Base-by-base conservation (phyloP, 2,329 filamentous ascomycete genomes). In the Diaporthe humulicola region DNA sequence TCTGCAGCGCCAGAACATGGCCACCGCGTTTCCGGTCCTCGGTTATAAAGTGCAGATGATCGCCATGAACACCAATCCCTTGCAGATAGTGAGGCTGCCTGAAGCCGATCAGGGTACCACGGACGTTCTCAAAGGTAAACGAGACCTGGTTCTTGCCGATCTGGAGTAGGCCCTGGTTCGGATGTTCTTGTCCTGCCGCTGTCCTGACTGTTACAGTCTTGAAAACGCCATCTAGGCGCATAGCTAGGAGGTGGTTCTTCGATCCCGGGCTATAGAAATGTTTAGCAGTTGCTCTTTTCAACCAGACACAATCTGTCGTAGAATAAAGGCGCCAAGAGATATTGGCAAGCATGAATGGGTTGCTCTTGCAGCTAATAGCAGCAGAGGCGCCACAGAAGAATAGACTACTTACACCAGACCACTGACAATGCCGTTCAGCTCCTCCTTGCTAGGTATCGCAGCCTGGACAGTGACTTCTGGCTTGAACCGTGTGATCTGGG, bases 41-140 rank as follows among this genome's bases (percentile, higher is more conserved):
- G 14, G 73, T 80, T 73, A 84, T 82, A 66, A 83, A 83, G 57
- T 84, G 82, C 48, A 84, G 52, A 40, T 84, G 82, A 33, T 82
- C 79, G 2, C 82, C 82, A 3, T 80, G 79, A 0, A 84, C 80
- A 67, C 82, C 82, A 19, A 84, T 77, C 7, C 81, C 81, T 77
- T 81, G 80, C 15, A 80, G 75, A 70, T 81, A 84, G 33, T 73
- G 76, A 3, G 82, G 82, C 64, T 78, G 79, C 38, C 81, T 64
- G 69, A 84, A 84, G 17, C 82, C 82, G 9, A 83, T 50, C 0
- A 83, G 71, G 4, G 81, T 81, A 0, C 82, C 82, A 40, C 76
- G 77, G 1, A 78, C 78, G 0, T 66, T 70, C 22, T 73, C 72
- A 40, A 83, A 82, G 0, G 75, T 79, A 69, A 82, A 78, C 19